Base-by-base conservation (phyloP, 1,284 basidiomycete species). In the Ganoderma multipileum region DNA sequence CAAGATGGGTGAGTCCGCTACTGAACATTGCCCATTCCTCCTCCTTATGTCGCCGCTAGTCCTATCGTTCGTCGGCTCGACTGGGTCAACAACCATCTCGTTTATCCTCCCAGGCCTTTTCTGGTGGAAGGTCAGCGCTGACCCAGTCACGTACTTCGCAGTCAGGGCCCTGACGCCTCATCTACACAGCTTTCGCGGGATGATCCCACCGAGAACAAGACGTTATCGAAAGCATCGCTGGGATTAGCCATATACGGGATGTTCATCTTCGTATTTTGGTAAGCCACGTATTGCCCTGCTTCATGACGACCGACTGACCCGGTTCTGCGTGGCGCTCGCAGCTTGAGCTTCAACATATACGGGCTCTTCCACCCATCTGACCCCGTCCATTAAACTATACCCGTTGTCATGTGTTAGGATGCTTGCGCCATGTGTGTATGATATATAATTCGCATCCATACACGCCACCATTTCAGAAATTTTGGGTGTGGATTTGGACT, bases 11-110 rank as follows among this genome's bases (percentile, higher is more conserved):
- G 76, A 76, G 91, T 84, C 4, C 57, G 28, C 50, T 20, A 39
- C 38, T 20, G 6, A 16, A 23, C 7, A 11, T 14, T 42, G 6
- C 23, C 20, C 4, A n/a, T 38, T 42, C 58, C 39, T 39, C 66
- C 42, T 67, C 55, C 52, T 23, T 63, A 61, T 67, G 61, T 68
- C 47, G 68, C 18, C 60, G 18, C 14, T 75, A 96, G 96, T 98
- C 14, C 85, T 98, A 38, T 95, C 96, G 5, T 98, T 99, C 78
- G 98, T 99, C 33, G 98, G 98, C 8, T 93, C 96, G 12, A 98
- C 97, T 0, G 98, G 98, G 20, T 97, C 95, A 23, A 99, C 97
- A 18, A 98, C 93, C 4, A 97, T 99, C 73, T 97, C 95, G 11
- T 99, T 99, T 81, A 99, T 99, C 77, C 86, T 99, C 5, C 97